These are phyloP conservation scores for Mucor lusitanicus DNA, from an alignment of 371 early-diverging fungal species.

Conservation along the genomic window DNA sequence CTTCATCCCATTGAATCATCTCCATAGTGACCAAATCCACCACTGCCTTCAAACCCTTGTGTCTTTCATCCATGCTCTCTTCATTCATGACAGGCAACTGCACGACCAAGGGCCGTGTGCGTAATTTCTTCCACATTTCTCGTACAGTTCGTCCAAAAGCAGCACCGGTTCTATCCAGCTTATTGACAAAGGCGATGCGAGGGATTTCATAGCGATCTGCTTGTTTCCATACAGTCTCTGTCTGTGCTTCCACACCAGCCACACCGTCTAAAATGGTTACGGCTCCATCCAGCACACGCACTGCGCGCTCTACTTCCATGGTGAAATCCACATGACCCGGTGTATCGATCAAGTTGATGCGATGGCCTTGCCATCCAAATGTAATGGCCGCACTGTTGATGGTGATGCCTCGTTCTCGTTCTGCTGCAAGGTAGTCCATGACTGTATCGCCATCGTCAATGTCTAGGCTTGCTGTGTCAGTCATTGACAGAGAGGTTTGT, in stretches of 20 bases:
- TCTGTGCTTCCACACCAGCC: constrained; percentile 97
- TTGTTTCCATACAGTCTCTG: constrained; percentile 92
- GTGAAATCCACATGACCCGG: constrained; percentile 98
- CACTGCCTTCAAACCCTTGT: constrained; percentile 54
- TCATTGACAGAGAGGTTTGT: too few species aligned
- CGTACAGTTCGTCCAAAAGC: constrained; percentile 63
- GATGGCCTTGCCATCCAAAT: constrained; percentile 84
- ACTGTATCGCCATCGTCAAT: constrained; percentile 94
- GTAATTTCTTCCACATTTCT: constrained; percentile 68
- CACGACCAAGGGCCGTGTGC: constrained; percentile 69
- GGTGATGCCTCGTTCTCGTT: constrained; percentile 94
- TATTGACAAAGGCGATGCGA: constrained; percentile 90
- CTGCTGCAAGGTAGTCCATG: constrained; percentile 90
- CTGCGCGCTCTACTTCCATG: constrained; percentile 91
- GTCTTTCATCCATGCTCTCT: constrained; percentile 28
- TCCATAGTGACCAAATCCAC: constrained; percentile 84
- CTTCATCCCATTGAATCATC: constrained; percentile 63
- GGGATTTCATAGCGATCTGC: constrained; percentile 85
- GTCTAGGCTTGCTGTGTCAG: constrained; percentile 29
- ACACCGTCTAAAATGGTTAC: constrained; percentile 92
- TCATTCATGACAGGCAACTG: constrained; percentile 75
- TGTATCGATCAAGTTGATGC: constrained; percentile 93
- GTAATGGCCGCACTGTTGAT: constrained; percentile 95
- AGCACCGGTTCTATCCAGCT: constrained; percentile 90
- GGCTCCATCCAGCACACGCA: constrained; percentile 94